Evolutionary conservation across 306 rosid genomes (phyloP), one percentile per base, ranked within the genome.

Genomic region (Cyclanthera cordifolia): DNA sequence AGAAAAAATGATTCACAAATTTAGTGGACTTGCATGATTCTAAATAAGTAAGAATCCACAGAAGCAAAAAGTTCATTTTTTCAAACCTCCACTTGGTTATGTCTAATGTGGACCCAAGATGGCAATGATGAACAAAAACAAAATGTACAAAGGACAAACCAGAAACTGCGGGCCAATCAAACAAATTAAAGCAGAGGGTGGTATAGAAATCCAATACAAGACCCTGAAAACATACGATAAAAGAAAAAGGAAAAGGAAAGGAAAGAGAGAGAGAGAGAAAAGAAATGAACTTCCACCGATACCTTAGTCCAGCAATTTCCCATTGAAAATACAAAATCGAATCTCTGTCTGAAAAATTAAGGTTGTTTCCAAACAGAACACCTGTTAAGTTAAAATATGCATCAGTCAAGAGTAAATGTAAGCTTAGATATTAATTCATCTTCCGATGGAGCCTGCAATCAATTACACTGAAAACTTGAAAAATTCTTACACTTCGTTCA

Each of bases 251-350:
- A 37, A 32, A 32, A 27, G 30, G 3, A 3, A 27, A 3, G 3
- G 30, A 27, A 3, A 27, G 30, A 27, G 30, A 27, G 6, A 37
- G 7, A 37, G 43, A 27, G 30, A 37, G 43, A 37, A 37, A 37
- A 23, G 16, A 37, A 15, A 37, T 11, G 23, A 24, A 69, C 41
- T 67, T 67, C 48, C 45, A 43, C 53, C 50, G 45, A 72, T 70
- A 88, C 97, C 95, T 76, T 81, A 61, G 73, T 64, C 69, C 85
- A 51, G 67, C 93, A 90, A 67, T 34, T 69, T 78, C 97, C 95
- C 97, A 90, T 90, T 74, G 68, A 56, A 23, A 43, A 37, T 37
- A 11, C 43, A 37, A 37, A 37, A 37, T 37, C 43, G 10, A 37
- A 37, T 37, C 43, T 37, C 43, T 37, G 43, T 37, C 43, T 66